Evolutionary conservation across 768 basidiomycete genomes (phyloP).

Genomic region (Gloeostereum incarnatum): DNA sequence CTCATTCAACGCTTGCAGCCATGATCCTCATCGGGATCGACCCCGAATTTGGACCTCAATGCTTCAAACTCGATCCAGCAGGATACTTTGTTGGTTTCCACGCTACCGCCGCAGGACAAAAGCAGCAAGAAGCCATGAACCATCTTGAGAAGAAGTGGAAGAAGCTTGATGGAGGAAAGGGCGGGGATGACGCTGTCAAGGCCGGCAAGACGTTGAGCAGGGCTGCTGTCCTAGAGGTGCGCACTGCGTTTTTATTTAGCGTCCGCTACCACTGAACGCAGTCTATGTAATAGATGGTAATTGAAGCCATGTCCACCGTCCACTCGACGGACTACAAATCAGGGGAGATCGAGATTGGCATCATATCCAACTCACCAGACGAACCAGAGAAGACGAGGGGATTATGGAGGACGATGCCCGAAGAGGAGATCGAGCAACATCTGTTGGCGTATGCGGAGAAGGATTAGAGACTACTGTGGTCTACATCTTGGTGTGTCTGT

Average conservation of each 20-base stretch:
- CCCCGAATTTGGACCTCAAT: constrained; percentile 86
- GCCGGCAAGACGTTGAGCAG: constrained; percentile 69
- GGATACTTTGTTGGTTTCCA: constrained; percentile 99
- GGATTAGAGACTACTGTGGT: constrained; percentile 39
- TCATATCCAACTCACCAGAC: constrained; percentile 69
- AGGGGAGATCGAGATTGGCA: constrained; percentile 92
- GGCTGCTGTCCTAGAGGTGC: constrained; percentile 84
- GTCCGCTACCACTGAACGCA: neutral
- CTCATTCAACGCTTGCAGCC: constrained; percentile 34
- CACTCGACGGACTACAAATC: constrained; percentile 96
- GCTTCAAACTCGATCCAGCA: constrained; percentile 97
- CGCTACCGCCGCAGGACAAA: constrained; percentile 91
- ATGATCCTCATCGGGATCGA: constrained; percentile 96
- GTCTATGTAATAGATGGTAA: constrained; percentile 58
- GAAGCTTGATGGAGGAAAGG: constrained; percentile 71
- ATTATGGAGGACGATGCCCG: constrained; percentile 70
- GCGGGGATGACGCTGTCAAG: constrained; percentile 68
- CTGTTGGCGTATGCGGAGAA: constrained; percentile 85
- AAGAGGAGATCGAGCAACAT: constrained; percentile 71
- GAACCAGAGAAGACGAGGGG: constrained; percentile 68
- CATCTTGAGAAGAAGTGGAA: constrained; percentile 99
- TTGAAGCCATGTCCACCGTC: constrained; percentile 89
- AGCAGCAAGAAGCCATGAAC: constrained; percentile 98
- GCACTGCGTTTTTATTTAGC: constrained; percentile 11
- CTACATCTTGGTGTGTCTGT: neutral